Evolutionary conservation across 371 early-diverging fungal species (phyloP).

Genomic region (Zychaea mexicana): DNA sequence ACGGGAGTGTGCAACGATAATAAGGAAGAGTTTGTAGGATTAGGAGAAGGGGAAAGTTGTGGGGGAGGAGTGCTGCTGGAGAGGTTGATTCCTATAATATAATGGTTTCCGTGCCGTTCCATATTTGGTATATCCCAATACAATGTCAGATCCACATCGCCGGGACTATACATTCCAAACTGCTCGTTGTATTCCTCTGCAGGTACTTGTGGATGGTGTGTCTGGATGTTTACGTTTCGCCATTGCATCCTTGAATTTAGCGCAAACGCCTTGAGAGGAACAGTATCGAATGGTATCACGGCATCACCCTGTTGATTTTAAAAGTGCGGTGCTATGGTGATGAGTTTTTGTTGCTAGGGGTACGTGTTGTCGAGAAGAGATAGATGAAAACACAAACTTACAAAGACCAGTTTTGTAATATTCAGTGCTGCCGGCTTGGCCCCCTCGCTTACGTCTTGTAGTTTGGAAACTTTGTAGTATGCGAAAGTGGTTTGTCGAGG

Average conservation of each 20-base stretch:
- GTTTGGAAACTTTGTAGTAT: constrained; percentile 58
- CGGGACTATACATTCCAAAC: constrained; percentile 81
- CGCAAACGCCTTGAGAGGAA: constrained; percentile 70
- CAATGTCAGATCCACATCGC: constrained; percentile 84
- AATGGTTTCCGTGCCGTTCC: constrained; percentile 78
- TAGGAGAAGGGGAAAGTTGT: not conserved
- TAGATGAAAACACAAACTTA: constrained; percentile 24
- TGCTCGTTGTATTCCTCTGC: constrained; percentile 39
- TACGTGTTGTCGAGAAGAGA: too few species aligned
- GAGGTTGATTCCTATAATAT: constrained; percentile 87
- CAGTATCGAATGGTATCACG: constrained; percentile 45
- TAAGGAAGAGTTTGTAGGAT: too few species aligned
- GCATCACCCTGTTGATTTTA: constrained; percentile 27
- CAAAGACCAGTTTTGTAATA: constrained; percentile 47
- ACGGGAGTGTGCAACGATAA: too few species aligned
- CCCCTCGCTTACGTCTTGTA: constrained; percentile 11
- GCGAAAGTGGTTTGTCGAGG: constrained; percentile 67
- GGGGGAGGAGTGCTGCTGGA: constrained; percentile 15
- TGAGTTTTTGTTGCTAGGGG: not conserved
- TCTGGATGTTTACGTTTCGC: constrained; percentile 60
- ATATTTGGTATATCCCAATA: constrained; percentile 76
- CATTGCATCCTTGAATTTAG: constrained; percentile 73
- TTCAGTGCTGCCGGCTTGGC: constrained; percentile 39
- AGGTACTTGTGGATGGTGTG: constrained; percentile 69
- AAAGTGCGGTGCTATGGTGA: not conserved